Base-by-base conservation (phyloP, 129 eudicot species). In the Flaveria bidentis region DNA sequence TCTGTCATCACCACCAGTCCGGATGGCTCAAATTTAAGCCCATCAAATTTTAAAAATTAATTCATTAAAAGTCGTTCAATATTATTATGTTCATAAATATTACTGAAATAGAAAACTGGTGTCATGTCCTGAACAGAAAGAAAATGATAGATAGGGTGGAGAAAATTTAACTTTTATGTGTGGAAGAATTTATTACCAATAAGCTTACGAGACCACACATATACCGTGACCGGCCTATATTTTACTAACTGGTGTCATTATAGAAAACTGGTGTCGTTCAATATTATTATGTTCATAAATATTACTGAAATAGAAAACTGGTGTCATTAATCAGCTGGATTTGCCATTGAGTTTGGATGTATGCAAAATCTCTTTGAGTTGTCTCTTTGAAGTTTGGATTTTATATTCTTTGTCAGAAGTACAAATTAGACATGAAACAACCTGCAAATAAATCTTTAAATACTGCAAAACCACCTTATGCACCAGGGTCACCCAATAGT, bases 101-200 rank as follows among this genome's bases (percentile, higher is more conserved):
- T 20, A 20, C 22, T 4, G 15, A 50, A 50, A 50, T 1, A 50
- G 15, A 20, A 50, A 50, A 15, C n/a, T 13, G 49, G 25, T 53
- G 26, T 55, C 26, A 55, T 55, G 26, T 17, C 18, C 7, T 36
- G 5, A 36, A 36, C 41, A 36, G 5, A 36, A 36, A 16, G 75
- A 61, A 50, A 79, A 79, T 64, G 73, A 79, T 6, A 36, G 49
- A 79, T 63, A 72, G 67, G 78, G 73, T 79, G 67, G 67, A 72
- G 49, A 63, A 42, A 36, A 3, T 72, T 63, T 5, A 36, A 4
- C 7, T 36, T 36, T 5, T 36, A 36, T 36, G 41, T 36, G 5
- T 4, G 5, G 4, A 4, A 30, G 36, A 30, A 3, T 3, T 0
- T 0, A 4, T 30, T 30, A 36, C 41, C 1, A 5, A 36, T 5